These are phyloP conservation scores for Fusarium sp. DNA, from an alignment of 2,329 filamentous ascomycete species.

Conservation along the genomic window DNA sequence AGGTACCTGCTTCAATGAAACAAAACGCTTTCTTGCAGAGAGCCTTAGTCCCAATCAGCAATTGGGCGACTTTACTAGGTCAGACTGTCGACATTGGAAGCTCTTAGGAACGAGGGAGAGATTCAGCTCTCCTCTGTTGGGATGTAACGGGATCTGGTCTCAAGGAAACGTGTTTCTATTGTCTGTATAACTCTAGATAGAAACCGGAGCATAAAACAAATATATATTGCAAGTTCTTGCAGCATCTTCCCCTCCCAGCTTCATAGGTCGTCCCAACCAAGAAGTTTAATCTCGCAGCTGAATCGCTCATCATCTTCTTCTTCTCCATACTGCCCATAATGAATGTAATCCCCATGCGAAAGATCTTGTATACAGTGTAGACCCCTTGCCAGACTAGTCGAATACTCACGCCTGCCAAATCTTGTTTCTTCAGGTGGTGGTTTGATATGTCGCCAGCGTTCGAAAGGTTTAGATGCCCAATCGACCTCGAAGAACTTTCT, in stretches of 20 bases:
- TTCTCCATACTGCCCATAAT: background rate
- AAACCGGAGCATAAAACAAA: too few relatives aligned
- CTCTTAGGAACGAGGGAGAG: background rate
- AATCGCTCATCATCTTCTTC: background rate
- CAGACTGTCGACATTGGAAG: background rate
- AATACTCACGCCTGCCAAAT: background rate
- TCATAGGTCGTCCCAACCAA: background rate
- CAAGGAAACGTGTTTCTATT: fast-evolving
- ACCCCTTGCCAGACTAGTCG: background rate
- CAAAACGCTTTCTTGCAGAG: fast-evolving
- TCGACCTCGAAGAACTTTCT: background rate
- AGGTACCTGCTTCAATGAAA: background rate
- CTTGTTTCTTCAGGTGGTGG: background rate
- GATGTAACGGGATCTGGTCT: too few relatives aligned
- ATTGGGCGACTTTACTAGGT: background rate
- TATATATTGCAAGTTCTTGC: background rate
- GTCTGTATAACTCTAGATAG: too few relatives aligned
- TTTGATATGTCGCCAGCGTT: background rate
- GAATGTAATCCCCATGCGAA: fast-evolving
- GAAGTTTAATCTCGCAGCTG: background rate
- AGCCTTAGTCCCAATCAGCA: background rate
- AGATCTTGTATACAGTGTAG: background rate
- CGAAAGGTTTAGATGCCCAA: fast-evolving
- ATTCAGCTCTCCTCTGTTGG: fast-evolving
- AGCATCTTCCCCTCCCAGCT: background rate